Conservation (phyloP, 495 filamentous ascomycete species). For the Penicillium odoratum region DNA sequence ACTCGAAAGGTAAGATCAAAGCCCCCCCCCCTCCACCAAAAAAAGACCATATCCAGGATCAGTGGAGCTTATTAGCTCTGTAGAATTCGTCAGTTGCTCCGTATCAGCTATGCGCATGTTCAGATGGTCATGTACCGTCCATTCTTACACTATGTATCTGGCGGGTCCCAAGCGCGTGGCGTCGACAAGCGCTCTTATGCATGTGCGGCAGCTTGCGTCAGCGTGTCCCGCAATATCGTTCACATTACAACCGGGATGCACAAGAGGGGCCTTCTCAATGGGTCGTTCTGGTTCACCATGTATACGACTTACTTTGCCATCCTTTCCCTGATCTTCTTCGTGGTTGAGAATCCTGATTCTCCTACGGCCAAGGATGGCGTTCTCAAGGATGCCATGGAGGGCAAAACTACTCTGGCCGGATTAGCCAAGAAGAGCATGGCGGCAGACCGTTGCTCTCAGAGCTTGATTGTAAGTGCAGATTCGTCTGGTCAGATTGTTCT, state of each 20-base stretch:
- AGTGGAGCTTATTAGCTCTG: conserved; percentile 7
- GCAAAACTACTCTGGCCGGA: conserved; percentile 73
- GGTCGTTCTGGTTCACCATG: conserved; percentile 95
- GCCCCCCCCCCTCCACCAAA: background rate
- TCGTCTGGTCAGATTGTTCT: background rate
- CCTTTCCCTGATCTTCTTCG: conserved; percentile 84
- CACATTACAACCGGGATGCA: conserved; percentile 92
- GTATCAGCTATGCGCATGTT: conserved; percentile 85
- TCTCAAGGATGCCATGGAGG: conserved; percentile 78
- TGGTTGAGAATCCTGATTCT: conserved; percentile 84
- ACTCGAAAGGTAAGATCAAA: conserved; percentile 63
- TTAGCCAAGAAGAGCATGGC: conserved; percentile 83
- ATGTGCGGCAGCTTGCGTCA: conserved; percentile 89
- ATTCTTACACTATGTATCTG: conserved; percentile 91
- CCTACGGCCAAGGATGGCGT: conserved; percentile 70
- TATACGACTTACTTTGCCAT: conserved; percentile 97
- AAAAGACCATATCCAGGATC: background rate
- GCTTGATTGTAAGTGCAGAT: conserved; percentile 61
- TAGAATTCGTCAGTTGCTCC: conserved; percentile 82
- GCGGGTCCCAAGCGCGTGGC: conserved; percentile 61
- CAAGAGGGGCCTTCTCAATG: conserved; percentile 74
- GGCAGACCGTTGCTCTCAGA: conserved; percentile 77
- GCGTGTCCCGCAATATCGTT: conserved; percentile 89
- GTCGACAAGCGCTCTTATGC: conserved; percentile 85
- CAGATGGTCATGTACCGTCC: conserved; percentile 95